Evolutionary conservation across 208 protist genomes (phyloP), one percentile per base, ranked within the genome.

Genomic region (Balamuthia mandrillaris): DNA sequence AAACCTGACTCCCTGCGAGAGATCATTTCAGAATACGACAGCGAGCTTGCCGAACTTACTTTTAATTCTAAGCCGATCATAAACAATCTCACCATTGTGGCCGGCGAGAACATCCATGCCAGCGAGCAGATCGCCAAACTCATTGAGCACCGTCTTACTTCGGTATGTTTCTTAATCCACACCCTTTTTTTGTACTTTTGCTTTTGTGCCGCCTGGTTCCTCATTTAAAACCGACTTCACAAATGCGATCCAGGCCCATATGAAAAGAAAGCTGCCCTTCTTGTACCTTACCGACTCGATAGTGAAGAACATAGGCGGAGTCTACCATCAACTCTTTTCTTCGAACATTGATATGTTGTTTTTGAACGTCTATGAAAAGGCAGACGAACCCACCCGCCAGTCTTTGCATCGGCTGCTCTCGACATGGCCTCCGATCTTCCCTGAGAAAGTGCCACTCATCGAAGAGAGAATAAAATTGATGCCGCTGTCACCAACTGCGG

Each of bases 1-100:
- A n/a, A n/a, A n/a, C n/a, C n/a, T n/a, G n/a, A n/a, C n/a, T n/a
- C n/a, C n/a, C n/a, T n/a, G n/a, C n/a, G n/a, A 29, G 79, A 85
- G 81, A 33, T 81, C 7, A 33, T 27, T 61, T 29, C 81, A 1
- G 81, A 86, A 7, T 86, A 85, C 31, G 83, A 86, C 27, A 27
- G 27, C 18, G 45, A 29, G 7, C 65, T 86, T 4, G 18, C 31
- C 6, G 82, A 77, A 21, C 35, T 86, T 29, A 86, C 82, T 16
- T 79, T 86, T 37, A 86, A 86, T 63, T 68, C 44, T 7, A 86
- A 86, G 45, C 82, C 82, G 2, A 24, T 85, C 41, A 86, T 86
- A 18, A 84, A 49, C 21, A 84, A 33, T 18, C 35, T 86, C 9
- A 86, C 82, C 31, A 86, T 86, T 5, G 63, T 86, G 18, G 82